Percentiles rank a stretch among this genome's conserved stretches.
Conservation (phyloP, 805 yeast species). For the Candida ponderosae region DNA sequence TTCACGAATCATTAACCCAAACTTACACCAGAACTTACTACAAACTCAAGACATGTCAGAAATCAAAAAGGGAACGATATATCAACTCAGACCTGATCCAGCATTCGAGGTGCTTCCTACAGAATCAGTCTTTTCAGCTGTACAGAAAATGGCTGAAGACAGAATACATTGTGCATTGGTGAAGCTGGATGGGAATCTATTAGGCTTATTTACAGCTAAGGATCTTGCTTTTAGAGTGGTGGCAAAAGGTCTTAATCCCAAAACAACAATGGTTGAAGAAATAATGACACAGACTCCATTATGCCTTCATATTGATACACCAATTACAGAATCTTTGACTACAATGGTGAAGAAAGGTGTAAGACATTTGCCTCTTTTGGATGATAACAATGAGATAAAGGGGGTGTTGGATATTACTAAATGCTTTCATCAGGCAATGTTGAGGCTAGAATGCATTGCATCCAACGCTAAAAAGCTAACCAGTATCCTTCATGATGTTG, state of each 20-base stretch:
- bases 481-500: constrained; percentile 21
- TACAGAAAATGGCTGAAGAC: constrained; percentile 29
- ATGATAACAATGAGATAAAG: constrained; percentile 27
- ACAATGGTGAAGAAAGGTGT: constrained; percentile 33
- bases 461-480: constrained; percentile 26
- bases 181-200: constrained; percentile 19
- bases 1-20: too few species aligned
- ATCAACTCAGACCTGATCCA: constrained; percentile 23
- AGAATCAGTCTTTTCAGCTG: constrained; percentile 24
- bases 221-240: constrained; percentile 38
- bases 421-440: constrained; percentile 39
- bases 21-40: neutral
- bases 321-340: constrained; percentile 33
- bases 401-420: constrained; percentile 38
- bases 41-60: neutral
- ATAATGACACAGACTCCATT: constrained; percentile 34
- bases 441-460: constrained; percentile 32
- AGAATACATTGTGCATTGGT: constrained; percentile 35
- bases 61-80: constrained; percentile 8
- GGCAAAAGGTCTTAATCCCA: constrained; percentile 22
- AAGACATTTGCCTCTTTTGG: constrained; percentile 35
- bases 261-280: constrained; percentile 21
- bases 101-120: constrained; percentile 28
- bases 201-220: constrained; percentile 38
- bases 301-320: constrained; percentile 26